Evolutionary conservation across 78 protist genomes (phyloP).

Genomic region (Diacronema lutheri): DNA sequence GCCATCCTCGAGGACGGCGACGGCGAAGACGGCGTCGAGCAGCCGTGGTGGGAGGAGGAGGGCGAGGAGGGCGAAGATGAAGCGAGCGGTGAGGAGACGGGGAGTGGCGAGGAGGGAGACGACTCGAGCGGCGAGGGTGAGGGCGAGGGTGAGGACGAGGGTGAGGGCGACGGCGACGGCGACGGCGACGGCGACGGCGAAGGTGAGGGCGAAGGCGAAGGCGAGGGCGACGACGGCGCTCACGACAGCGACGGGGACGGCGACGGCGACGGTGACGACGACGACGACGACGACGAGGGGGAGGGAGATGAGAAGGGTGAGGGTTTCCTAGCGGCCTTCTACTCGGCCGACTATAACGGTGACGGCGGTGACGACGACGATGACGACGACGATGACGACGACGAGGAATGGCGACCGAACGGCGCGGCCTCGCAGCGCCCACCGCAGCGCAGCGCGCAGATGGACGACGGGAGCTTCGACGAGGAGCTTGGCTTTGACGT

Average conservation of each 20-base stretch:
- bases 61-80: neutral
- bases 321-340: neutral
- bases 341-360: neutral
- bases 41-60: too few relatives aligned
- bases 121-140: neutral
- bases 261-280: neutral
- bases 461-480: too few relatives aligned
- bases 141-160: neutral
- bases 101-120: neutral
- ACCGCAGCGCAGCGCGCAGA: too few relatives aligned
- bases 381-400: neutral
- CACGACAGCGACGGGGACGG: neutral
- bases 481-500: too few relatives aligned
- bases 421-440: too few relatives aligned
- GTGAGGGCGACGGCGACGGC: neutral
- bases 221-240: neutral
- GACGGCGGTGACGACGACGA: neutral
- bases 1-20: neutral
- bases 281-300: neutral
- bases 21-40: neutral
- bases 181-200: neutral
- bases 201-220: neutral
- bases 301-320: neutral
- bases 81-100: neutral
- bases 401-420: neutral